Conservation (phyloP, 2,329 filamentous ascomycete genomes). For the Hyphodiscus sp. region DNA sequence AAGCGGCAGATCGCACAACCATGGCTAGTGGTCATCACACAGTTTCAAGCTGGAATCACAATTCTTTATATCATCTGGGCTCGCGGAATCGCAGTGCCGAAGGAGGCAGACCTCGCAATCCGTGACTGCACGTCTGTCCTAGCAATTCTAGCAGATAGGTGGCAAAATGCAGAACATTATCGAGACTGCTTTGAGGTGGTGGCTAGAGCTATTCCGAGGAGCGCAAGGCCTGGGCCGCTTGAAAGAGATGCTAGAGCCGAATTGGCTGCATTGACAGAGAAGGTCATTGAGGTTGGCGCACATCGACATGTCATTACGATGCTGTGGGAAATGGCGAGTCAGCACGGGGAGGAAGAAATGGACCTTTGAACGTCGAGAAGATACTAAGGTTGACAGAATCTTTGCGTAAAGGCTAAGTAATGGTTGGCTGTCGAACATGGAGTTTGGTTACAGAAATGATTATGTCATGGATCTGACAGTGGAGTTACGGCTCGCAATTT, state of each 20-base stretch:
- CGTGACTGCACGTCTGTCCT: constrained; percentile 25
- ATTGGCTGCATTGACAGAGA: constrained; percentile 6
- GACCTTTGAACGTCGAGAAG: background rate
- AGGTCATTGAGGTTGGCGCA: constrained; percentile 4
- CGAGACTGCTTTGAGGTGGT: constrained; percentile 16
- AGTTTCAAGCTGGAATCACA: constrained; percentile 22
- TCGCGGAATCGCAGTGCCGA: constrained; percentile 16
- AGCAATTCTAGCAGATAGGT: constrained; percentile 23
- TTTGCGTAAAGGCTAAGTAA: too few species aligned
- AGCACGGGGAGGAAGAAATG: constrained; percentile 5
- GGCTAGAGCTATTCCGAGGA: constrained; percentile 5
- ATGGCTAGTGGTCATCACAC: constrained; percentile 14
- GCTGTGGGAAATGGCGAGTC: constrained; percentile 8
- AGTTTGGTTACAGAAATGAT: too few species aligned
- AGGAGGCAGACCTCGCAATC: constrained; percentile 21
- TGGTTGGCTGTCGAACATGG: too few species aligned
- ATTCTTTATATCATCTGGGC: constrained; percentile 30
- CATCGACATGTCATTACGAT: constrained; percentile 10
- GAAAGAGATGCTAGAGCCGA: constrained; percentile 4
- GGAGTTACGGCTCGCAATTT: too few species aligned
- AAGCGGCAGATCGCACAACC: constrained; percentile 11
- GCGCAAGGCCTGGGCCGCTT: background rate
- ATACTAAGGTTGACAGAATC: background rate
- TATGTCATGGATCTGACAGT: too few species aligned
- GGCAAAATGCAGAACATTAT: constrained; percentile 17